A percentile compares a stretch with the other conserved stretches of the same genome.
These are phyloP conservation scores for Globisporangium acanthophoron DNA, from an alignment of 352 stramenopile genomes.

Conservation along the genomic window DNA sequence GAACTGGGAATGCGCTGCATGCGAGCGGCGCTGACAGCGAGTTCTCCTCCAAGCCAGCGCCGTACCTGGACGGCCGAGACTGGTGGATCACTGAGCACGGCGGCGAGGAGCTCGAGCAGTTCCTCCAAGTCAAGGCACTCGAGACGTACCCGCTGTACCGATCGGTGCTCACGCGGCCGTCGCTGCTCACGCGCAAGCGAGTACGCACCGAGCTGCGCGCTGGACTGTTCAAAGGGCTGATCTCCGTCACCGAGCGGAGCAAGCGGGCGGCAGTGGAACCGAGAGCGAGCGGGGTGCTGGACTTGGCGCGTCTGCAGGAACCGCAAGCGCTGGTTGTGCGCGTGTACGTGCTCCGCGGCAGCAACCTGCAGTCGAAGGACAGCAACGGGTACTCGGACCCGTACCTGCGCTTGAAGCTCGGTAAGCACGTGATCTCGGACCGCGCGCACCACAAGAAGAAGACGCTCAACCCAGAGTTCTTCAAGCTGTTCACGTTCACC, in stretches of 20 bases:
- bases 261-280: constrained; percentile 2
- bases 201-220: constrained; percentile 52
- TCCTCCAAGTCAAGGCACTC: constrained; percentile 57
- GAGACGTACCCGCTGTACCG: constrained; percentile 73
- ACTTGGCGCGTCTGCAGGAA: constrained; percentile 43
- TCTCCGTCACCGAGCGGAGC: constrained; percentile 41
- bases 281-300: constrained; percentile 20
- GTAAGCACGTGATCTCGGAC: constrained; percentile 66
- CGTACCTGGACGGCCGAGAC: constrained; percentile 56
- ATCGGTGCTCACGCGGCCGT: constrained; percentile 50
- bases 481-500: constrained; percentile 53
- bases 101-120: constrained; percentile 79
- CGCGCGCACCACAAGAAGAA: constrained; percentile 61
- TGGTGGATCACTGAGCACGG: constrained; percentile 70
- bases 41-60: constrained; percentile 11
- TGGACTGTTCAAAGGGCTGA: constrained; percentile 79
- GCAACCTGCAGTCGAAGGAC: constrained; percentile 77
- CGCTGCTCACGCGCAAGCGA: constrained; percentile 42
- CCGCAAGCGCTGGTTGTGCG: constrained; percentile 57
- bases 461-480: constrained; percentile 80
- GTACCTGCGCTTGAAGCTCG: constrained; percentile 70
- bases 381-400: constrained; percentile 75
- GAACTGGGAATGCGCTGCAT: not conserved
- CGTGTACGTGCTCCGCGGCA: constrained; percentile 67
- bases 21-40: constrained; percentile 8